Evolutionary conservation across 441 rosid species (phyloP), one percentile per base, ranked within the genome.

Genomic region (Viola pubescens): DNA sequence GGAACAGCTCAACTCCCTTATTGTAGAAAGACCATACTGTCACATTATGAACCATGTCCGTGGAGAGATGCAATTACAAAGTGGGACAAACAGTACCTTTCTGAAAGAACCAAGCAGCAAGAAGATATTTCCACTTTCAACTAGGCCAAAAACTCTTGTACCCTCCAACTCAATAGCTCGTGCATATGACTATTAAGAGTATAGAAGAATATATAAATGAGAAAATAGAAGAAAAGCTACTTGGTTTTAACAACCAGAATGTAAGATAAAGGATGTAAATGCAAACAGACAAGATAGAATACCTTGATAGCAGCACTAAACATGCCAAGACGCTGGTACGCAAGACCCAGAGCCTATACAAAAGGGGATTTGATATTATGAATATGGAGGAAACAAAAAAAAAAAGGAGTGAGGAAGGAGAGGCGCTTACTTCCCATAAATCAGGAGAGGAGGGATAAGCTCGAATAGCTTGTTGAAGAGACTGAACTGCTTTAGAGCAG

Each of bases 321-420:
- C 96, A 87, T 94, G 72, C 96, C 97, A 75, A 88, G 90, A 56
- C 87, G 84, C 70, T 85, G 96, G 81, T 94, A 94, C 51, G 97
- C 88, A 64, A 90, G 78, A 65, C 95, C 97, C 12, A 94, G 81
- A 66, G 97, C 96, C 98, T 94, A 63, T 52, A 75, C 0, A 61
- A 37, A 26, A 39, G 50, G 9, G 9, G 56, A 26, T 26, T 26
- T 26, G 34, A 26, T 26, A 26, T 26, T 26, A 26, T 26, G 48
- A 60, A 65, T 8, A 49, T 10, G 34, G 54, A 54, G 46, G 9
- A 58, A 7, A 10, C 26, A 45, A n/a, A 48, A 26, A 44, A 26
- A 44, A 12, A 54, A 42, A 7, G 8, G 55, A 10, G 8, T 9
- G 50, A 8, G 62, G 52, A 7, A 43, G 45, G 13, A 43, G 40